phyloP scores from a whole-genome alignment of 306 rosid species.

The Psophocarpus tetragonolobus region DNA sequence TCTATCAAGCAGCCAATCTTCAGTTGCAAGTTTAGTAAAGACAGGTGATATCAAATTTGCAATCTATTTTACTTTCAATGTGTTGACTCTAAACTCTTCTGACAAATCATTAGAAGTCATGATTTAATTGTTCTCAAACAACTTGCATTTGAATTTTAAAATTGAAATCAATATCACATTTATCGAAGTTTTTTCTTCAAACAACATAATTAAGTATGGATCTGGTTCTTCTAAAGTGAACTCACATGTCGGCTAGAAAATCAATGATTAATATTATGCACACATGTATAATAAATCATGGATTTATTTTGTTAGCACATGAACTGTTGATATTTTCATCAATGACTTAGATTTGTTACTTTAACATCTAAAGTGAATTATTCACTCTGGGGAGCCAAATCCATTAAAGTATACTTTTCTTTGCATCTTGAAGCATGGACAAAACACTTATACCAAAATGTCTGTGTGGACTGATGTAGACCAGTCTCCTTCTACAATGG shows the following conservation, averaged over 20 bases:
- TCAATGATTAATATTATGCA: neutral
- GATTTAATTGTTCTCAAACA: conserved; percentile 10
- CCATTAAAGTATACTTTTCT: neutral
- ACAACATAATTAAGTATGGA: neutral
- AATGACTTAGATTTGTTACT: neutral
- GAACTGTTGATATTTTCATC: neutral
- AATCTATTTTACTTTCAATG: conserved; percentile 12
- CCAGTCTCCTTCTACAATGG: neutral
- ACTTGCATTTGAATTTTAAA: conserved; percentile 6
- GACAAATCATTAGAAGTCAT: neutral
- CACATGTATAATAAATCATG: neutral
- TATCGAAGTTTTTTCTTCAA: neutral
- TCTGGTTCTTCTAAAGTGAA: neutral
- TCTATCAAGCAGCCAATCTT: conserved; percentile 85
- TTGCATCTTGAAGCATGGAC: conserved; percentile 3
- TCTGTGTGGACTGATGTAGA: conserved; percentile 3
- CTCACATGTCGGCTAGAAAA: neutral
- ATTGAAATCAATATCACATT: neutral
- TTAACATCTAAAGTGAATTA: neutral
- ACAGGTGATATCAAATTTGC: conserved; percentile 65
- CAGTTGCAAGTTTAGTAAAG: conserved; percentile 86
- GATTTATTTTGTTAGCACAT: neutral
- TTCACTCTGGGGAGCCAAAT: neutral
- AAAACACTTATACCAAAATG: neutral
- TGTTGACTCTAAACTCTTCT: neutral